phyloP scores from a whole-genome alignment of 306 rosid species.

The Abrus pulchellus region DNA sequence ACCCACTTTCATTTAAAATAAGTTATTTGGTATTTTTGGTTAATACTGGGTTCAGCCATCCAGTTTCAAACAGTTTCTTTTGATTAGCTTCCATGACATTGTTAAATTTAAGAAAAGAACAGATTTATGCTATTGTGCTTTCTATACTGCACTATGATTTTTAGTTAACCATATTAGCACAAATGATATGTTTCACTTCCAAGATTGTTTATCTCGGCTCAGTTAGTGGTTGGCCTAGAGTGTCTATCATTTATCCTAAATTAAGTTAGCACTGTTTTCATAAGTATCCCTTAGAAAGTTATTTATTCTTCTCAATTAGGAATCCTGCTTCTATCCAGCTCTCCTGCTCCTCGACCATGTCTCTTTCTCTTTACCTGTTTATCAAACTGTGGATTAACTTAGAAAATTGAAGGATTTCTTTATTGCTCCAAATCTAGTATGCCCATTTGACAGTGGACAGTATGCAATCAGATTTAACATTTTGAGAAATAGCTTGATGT shows the following conservation, averaged over 20 bases:
- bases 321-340: not conserved
- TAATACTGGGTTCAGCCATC: not conserved
- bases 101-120: constrained; percentile 4
- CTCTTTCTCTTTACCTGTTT: not conserved
- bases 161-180: too few relatives aligned
- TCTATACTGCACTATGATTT: constrained; percentile 6
- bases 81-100: not conserved
- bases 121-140: constrained; percentile 10
- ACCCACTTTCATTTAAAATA: constrained; percentile 14
- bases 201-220: not conserved
- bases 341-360: not conserved
- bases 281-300: not conserved
- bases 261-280: not conserved
- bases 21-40: constrained; percentile 14
- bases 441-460: not conserved
- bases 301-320: not conserved
- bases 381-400: constrained; percentile 15
- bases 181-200: too few relatives aligned
- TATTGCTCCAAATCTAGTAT: constrained; percentile 15
- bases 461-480: constrained; percentile 18
- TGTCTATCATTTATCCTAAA: constrained; percentile 5
- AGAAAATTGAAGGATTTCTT: not conserved
- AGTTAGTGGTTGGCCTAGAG: not conserved
- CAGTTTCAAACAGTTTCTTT: constrained; percentile 20
- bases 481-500: constrained; percentile 29